Conservation (phyloP, 2,329 filamentous ascomycete species). For the Tympanopsis confertula region DNA sequence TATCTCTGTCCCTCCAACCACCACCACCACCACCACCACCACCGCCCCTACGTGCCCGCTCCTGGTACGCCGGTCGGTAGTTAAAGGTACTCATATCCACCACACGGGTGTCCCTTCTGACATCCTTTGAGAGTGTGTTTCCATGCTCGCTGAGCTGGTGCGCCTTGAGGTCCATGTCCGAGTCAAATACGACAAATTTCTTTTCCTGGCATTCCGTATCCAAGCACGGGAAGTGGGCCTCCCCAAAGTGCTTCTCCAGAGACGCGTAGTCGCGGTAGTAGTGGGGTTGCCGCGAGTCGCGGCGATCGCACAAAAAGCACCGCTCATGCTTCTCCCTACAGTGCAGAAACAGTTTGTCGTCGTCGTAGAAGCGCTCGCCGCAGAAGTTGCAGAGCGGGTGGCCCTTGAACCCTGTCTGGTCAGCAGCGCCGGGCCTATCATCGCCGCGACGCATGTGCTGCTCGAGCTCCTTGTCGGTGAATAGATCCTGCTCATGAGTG, state of each 20-base stretch:
- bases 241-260: constrained; percentile 40
- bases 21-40: too few relatives aligned
- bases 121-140: constrained; percentile 52
- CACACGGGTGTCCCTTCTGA: constrained; percentile 45
- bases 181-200: constrained; percentile 62
- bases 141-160: constrained; percentile 56
- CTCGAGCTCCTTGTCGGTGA: constrained; percentile 67
- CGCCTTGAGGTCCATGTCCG: constrained; percentile 57
- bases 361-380: constrained; percentile 81
- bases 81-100: constrained; percentile 54
- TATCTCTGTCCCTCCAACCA: not conserved
- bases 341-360: constrained; percentile 87
- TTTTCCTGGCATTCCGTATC: constrained; percentile 58
- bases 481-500: constrained; percentile 92
- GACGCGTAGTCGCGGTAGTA: constrained; percentile 61
- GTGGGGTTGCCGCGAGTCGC: constrained; percentile 60
- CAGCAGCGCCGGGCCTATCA: constrained; percentile 74
- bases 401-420: constrained; percentile 92
- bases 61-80: constrained; percentile 17
- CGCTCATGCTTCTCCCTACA: constrained; percentile 89
- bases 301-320: constrained; percentile 83
- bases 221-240: constrained; percentile 52
- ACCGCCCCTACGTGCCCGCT: not conserved
- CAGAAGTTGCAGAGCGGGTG: constrained; percentile 94
- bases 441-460: constrained; percentile 86